Conservation (phyloP, 345 rosid species). For the Eucalyptus sideroxylon region DNA sequence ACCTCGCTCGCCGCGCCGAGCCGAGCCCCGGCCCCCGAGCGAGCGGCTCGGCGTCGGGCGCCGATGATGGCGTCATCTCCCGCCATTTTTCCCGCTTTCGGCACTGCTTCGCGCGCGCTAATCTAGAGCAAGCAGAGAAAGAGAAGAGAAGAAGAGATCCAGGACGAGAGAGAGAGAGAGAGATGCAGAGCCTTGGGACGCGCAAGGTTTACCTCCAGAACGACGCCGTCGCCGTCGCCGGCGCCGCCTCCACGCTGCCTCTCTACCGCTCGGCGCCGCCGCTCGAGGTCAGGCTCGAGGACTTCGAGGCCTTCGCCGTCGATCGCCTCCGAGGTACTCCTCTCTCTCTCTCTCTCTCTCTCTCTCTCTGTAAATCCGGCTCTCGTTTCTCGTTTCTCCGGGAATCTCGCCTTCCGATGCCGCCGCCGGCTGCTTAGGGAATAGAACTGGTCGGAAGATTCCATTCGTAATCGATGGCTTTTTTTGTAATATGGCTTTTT, state of each 20-base stretch:
- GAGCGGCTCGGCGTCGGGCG: neutral
- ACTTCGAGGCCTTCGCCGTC: slow-evolving; percentile 84
- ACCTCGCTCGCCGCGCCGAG: neutral
- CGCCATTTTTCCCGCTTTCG: neutral
- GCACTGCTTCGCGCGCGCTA: neutral
- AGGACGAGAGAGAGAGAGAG: neutral
- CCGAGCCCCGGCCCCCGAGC: neutral
- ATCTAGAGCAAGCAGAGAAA: neutral
- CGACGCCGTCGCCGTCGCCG: slow-evolving; percentile 2
- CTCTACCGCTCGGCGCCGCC: slow-evolving; percentile 71
- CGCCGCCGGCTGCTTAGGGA: neutral
- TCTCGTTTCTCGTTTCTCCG: neutral
- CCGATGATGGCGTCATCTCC: neutral
- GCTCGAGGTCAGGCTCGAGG: slow-evolving; percentile 82
- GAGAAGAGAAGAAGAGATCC: neutral
- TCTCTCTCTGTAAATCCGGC: neutral
- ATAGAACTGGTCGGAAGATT: neutral
- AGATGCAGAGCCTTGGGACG: slow-evolving; percentile 41
- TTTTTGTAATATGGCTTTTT: neutral
- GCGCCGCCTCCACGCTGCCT: slow-evolving; percentile 32
- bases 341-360: neutral
- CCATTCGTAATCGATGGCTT: neutral
- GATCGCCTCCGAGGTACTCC: slow-evolving; percentile 78
- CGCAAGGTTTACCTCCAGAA: slow-evolving; percentile 8
- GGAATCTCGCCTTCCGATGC: neutral